phyloP scores from a whole-genome alignment of 768 basidiomycete species.

The Hysterangium stoloniferum region DNA sequence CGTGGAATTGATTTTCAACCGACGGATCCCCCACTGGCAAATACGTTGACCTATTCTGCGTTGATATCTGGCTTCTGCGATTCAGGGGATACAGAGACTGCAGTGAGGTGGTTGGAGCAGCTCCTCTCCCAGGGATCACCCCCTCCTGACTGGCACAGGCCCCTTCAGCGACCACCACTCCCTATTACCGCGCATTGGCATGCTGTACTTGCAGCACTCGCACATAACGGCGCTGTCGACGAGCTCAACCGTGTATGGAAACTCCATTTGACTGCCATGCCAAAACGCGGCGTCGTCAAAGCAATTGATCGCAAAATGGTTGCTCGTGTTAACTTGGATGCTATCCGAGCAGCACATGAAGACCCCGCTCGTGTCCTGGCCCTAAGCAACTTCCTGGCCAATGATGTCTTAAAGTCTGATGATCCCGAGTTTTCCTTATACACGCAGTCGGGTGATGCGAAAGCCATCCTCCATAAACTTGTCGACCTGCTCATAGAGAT shows the following conservation, averaged over 20 bases:
- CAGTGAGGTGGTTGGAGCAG: constrained; percentile 64
- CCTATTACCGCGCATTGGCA: constrained; percentile 52
- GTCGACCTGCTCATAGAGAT: constrained; percentile 8
- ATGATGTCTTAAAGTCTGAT: constrained; percentile 13
- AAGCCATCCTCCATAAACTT: too few relatives aligned
- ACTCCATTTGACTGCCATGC: constrained; percentile 27
- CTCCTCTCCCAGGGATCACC: constrained; percentile 39
- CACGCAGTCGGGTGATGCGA: neutral
- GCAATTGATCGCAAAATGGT: constrained; percentile 35
- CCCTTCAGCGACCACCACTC: constrained; percentile 35
- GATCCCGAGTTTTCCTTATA: neutral
- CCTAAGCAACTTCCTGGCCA: constrained; percentile 24
- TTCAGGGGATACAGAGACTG: constrained; percentile 52
- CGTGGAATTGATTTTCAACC: constrained; percentile 25
- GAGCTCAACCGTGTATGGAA: constrained; percentile 51
- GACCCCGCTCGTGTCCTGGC: constrained; percentile 7
- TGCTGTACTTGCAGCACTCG: constrained; percentile 52
- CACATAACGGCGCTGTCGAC: constrained; percentile 36
- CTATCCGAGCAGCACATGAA: neutral
- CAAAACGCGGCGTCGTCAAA: constrained; percentile 29
- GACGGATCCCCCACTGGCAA: constrained; percentile 45
- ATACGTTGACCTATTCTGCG: constrained; percentile 52
- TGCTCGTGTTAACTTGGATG: constrained; percentile 33
- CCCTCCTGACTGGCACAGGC: constrained; percentile 31
- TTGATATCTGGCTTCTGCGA: constrained; percentile 62